Evolutionary conservation across 306 rosid species (phyloP).

Genomic region (Dicorynia guianensis): DNA sequence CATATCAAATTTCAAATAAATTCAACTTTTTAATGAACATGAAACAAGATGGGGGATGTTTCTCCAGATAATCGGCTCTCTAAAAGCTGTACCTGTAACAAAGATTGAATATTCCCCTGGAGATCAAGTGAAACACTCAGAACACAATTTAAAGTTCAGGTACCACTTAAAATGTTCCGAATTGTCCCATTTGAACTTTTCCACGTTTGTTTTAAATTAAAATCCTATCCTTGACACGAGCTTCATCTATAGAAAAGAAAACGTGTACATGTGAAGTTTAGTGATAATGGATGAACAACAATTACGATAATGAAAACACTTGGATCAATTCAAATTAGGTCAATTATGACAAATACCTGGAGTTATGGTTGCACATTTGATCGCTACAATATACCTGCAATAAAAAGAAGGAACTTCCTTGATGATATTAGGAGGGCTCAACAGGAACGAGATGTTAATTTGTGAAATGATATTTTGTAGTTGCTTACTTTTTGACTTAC

Average conservation of each 20-base stretch:
- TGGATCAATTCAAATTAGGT: background rate
- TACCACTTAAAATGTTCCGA: conserved; percentile 94
- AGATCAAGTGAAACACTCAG: conserved; percentile 22
- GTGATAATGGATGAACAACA: conserved; percentile 20
- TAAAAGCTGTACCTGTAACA: conserved; percentile 85
- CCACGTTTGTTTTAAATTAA: conserved; percentile 89
- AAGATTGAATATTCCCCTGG: conserved; percentile 15
- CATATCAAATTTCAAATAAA: conserved; percentile 31
- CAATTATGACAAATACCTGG: conserved; percentile 67
- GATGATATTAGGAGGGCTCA: conserved; percentile 24
- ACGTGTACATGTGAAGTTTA: conserved; percentile 39
- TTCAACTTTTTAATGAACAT: conserved; percentile 51
- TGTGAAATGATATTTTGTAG: too few species aligned
- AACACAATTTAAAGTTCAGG: conserved; percentile 34
- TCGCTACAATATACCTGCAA: conserved; percentile 92
- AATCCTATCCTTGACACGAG: conserved; percentile 86
- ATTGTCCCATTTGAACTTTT: conserved; percentile 97
- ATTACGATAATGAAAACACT: conserved; percentile 12
- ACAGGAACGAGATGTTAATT: background rate
- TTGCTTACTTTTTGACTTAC: too few species aligned
- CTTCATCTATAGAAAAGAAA: conserved; percentile 72
- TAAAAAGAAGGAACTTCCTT: background rate
- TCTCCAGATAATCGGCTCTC: conserved; percentile 95
- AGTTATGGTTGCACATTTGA: conserved; percentile 97
- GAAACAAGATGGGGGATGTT: conserved; percentile 94